Evolutionary conservation across 2,329 filamentous ascomycete species (phyloP), one percentile per base, ranked within the genome.

Genomic region (Erysiphe pisi): DNA sequence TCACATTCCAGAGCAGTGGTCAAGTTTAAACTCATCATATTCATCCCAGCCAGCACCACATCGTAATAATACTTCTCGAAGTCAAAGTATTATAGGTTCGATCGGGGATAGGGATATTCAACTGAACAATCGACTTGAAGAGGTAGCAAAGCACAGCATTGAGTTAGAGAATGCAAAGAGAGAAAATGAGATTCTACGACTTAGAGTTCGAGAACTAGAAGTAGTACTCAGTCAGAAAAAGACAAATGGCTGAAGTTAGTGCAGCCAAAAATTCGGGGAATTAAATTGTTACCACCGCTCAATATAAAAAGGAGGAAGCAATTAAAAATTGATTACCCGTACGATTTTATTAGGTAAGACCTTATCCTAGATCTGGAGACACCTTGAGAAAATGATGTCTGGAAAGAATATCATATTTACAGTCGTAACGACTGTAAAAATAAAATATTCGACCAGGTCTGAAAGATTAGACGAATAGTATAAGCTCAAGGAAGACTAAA

Each of bases 181-280:
- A 71, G 89, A 91, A 82, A 91, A 91, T 78, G 89, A 91, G 76
- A 81, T 82, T 0, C 82, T 91, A 70, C 89, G 89, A 83, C 84
- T 85, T 77, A 85, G 87, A 20, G 86, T 91, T 77, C 85, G 88
- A 70, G 89, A 91, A 65, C 82, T 91, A 16, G 89, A 91, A 83
- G 84, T 85, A 56, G 82, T 85, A 78, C 83, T 90, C 11, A 79
- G 80, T 43, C 78, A 78, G 14, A 80, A 80, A 71, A 79, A 56
- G 81, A 45, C 7, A 43, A 43, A 43, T 9, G 7, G 9, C 9
- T 43, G 40, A 43, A 43, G 40, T 8, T 12, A 12, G 40, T 9
- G 11, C 40, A 43, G 11, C 40, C 4, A 43, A 43, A 4, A 9
- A 6, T 8, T 9, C 40, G 40, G 40, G 9, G 40, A 43, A 43